Conservation (phyloP, 208 protist genomes). For the Leishmania aethiopica region DNA sequence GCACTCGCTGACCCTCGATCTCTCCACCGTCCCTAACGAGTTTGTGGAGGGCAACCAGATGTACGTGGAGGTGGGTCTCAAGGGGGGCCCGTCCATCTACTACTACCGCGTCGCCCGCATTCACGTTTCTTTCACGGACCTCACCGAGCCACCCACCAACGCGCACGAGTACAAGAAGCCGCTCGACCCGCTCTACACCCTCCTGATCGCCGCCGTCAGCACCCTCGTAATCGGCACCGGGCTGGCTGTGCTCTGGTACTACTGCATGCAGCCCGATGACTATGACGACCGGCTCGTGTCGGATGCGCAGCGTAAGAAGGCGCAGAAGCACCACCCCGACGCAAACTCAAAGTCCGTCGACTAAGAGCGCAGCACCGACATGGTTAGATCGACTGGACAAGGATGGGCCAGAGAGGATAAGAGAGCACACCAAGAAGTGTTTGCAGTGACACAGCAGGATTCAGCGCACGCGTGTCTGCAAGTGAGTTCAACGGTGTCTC, state of each 20-base stretch:
- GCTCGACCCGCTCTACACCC: slow-evolving; percentile 38
- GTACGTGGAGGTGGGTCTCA: slow-evolving; percentile 59
- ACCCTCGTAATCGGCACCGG: slow-evolving; percentile 23
- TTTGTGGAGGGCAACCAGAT: slow-evolving; percentile 49
- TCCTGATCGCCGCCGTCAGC: slow-evolving; percentile 32
- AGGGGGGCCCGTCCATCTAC: slow-evolving; percentile 18
- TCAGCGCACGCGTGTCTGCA: neutral
- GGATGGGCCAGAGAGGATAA: neutral
- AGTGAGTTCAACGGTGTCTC: neutral
- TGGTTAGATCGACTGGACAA: neutral
- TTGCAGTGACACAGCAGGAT: neutral
- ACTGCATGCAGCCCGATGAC: slow-evolving; percentile 31
- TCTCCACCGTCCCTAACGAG: slow-evolving; percentile 31
- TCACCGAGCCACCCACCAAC: slow-evolving; percentile 15
- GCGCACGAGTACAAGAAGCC: slow-evolving; percentile 31
- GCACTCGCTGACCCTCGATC: slow-evolving; percentile 31
- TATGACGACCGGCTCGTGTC: slow-evolving; percentile 39
- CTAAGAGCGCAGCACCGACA: neutral
- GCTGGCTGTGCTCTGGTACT: slow-evolving; percentile 43
- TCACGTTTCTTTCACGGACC: slow-evolving; percentile 49
- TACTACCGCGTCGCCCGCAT: slow-evolving; percentile 40
- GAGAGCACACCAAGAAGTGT: neutral
- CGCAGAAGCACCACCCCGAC: neutral
- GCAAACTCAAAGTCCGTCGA: neutral
- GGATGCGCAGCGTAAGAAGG: slow-evolving; percentile 30